Percentiles rank a stretch among this genome's conserved stretches.
Conservation (phyloP, 768 basidiomycete genomes). For the Russula virescens region DNA sequence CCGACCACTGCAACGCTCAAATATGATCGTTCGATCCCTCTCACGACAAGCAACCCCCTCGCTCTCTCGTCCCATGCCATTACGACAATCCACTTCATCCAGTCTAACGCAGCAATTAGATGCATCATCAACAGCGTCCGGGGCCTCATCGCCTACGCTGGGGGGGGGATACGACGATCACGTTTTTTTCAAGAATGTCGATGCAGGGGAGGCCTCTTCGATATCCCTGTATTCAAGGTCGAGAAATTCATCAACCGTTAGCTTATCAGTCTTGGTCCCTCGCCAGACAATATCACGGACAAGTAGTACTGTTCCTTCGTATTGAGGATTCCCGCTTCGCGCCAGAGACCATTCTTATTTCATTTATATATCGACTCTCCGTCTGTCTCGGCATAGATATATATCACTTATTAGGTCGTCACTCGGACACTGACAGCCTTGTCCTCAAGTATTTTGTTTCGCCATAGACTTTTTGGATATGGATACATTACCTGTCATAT, state of each 20-base stretch:
- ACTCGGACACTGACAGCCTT: neutral
- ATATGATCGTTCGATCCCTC: conserved; percentile 20
- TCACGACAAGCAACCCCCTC: conserved; percentile 27
- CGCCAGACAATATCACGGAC: conserved; percentile 40
- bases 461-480: conserved; percentile 8
- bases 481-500: conserved; percentile 8
- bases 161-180: conserved; percentile 18
- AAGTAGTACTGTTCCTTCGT: conserved; percentile 27
- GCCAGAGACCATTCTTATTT: neutral
- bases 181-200: conserved; percentile 10
- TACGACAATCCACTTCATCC: conserved; percentile 28
- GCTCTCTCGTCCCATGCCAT: conserved; percentile 27
- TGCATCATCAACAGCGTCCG: conserved; percentile 14
- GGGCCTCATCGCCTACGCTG: conserved; percentile 19
- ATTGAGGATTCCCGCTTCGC: conserved; percentile 10
- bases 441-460: neutral
- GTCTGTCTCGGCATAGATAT: neutral
- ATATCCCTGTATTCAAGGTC: conserved; percentile 49
- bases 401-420: neutral
- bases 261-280: conserved; percentile 47
- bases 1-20: conserved; percentile 10
- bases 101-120: conserved; percentile 14
- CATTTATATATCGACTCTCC: neutral
- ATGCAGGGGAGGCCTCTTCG: conserved; percentile 19
- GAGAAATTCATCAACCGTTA: conserved; percentile 62